Base-by-base conservation (phyloP, 2,329 filamentous ascomycete genomes). In the Pseudocercospora vitis region DNA sequence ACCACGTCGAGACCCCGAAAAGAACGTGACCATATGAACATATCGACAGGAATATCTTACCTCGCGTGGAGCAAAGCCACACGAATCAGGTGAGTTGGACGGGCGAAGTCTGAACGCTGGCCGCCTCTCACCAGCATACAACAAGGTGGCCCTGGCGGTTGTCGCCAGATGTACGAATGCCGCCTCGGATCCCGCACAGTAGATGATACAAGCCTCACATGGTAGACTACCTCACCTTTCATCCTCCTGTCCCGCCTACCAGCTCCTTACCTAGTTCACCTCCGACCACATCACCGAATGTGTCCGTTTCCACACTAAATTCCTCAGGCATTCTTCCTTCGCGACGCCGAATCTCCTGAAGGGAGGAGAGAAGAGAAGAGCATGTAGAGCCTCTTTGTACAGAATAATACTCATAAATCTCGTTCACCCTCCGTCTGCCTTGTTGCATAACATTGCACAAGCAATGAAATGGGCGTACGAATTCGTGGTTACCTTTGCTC, bases 211-310 rank as follows among this genome's bases (percentile, higher is more conserved):
- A 79, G 76, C 42, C 70, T 85, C 9, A 76, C 82, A 0, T 74
- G 84, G 49, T 82, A 85, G 64, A 81, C 82, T 4, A 69, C 85
- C 3, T 75, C 84, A 32, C 82, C 82, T 0, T 84, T 78, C 58
- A 65, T 84, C 2, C 66, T 85, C 1, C 78, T 81, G 65, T 54
- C 57, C 2, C 33, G 32, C 7, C 39, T 60, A 1, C 63, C 58
- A 2, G 61, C 59, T 3, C 52, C 40, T 3, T 33, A 53, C 19
- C 61, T 60, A 1, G 59, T 73, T 5, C 61, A 57, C 16, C 58
- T 84, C 7, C 72, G 65, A 1, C 74, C 85, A 82, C 6, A 85
- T 82, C 0, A 84, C 84, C 59, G 78, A 81, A 2, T 76, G 76
- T 1, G 74, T 71, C 26, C 77, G 78, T 0, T 81, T 81, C 6